phyloP scores from a whole-genome alignment of 495 filamentous ascomycete species.

The Daldinia caldariorum region DNA sequence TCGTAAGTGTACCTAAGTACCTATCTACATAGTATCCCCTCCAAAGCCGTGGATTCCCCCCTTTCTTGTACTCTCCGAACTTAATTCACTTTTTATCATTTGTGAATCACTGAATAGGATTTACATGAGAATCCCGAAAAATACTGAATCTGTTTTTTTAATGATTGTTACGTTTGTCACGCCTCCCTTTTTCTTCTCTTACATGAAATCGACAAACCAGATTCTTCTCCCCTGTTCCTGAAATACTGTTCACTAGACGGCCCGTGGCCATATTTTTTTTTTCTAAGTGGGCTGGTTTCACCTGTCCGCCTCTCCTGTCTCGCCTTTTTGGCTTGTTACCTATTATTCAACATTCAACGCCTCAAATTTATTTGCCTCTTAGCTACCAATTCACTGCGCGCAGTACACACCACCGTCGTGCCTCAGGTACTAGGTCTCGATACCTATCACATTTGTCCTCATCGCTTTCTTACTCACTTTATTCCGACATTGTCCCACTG shows the following conservation, averaged over 20 bases:
- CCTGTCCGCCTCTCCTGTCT: constrained; percentile 26
- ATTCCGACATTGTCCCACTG: constrained; percentile 5
- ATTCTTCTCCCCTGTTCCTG: constrained; percentile 10
- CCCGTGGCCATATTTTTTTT: constrained; percentile 14
- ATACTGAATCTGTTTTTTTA: neutral
- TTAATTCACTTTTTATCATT: constrained; percentile 9
- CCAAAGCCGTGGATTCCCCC: constrained; percentile 12
- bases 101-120: constrained; percentile 10
- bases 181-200: neutral
- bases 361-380: constrained; percentile 9
- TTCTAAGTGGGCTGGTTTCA: constrained; percentile 32
- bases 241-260: constrained; percentile 13
- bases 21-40: constrained; percentile 5
- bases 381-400: constrained; percentile 3
- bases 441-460: constrained; percentile 16
- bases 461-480: constrained; percentile 8
- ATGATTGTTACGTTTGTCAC: neutral
- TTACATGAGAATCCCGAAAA: neutral
- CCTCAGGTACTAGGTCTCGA: constrained; percentile 20
- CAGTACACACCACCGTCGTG: constrained; percentile 12
- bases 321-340: constrained; percentile 29
- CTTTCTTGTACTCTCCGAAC: constrained; percentile 17
- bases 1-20: neutral
- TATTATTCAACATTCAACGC: constrained; percentile 26
- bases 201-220: constrained; percentile 12